Evolutionary conservation across 768 basidiomycete species (phyloP), one percentile per base, ranked within the genome.

Genomic region (Gymnopilus junonius): DNA sequence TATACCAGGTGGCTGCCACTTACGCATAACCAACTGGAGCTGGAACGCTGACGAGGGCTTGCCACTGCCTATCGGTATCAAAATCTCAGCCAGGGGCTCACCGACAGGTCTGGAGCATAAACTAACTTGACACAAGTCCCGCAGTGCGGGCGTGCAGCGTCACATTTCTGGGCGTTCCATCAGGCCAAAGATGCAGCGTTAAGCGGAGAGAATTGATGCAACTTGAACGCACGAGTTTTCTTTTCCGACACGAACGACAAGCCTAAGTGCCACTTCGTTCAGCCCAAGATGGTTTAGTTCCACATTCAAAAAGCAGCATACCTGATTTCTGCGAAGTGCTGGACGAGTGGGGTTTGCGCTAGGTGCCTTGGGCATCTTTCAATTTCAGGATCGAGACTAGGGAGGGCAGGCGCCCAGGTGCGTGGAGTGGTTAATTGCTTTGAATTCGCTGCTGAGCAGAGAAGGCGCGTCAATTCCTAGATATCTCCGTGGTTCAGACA

Each of bases 1-100:
- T 50, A 31, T 21, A 27, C 29, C 20, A 58, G 23, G 29, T 32
- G 15, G 8, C 23, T 20, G 35, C 35, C 23, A 62, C 91, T 74
- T 70, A 93, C 92, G 88, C 88, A 77, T 93, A 94, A 69, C 93
- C 93, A 27, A 89, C 85, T 51, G 93, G 93, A 8, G 93, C 90
- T 8, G 93, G 93, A 32, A 94, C 93, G 68, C 91, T 91, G 64
- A 93, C 87, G 62, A 89, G 77, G 15, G 91, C 85, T 66, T 92
- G 86, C 91, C 92, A 93, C 74, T 92, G 88, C 76, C 91, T 93
- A 48, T 51, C 51, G 40, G 43, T 46, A 21, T 51, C 39, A 31
- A 3, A 17, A 51, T 67, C 25, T 51, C 15, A 29, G 27, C n/a
- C 12, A 35, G 63, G 34, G 55, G 51, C 46, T 17, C 34, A 15